Evolutionary conservation across 306 rosid species (phyloP), one percentile per base, ranked within the genome.

Genomic region (Myrica gale): DNA sequence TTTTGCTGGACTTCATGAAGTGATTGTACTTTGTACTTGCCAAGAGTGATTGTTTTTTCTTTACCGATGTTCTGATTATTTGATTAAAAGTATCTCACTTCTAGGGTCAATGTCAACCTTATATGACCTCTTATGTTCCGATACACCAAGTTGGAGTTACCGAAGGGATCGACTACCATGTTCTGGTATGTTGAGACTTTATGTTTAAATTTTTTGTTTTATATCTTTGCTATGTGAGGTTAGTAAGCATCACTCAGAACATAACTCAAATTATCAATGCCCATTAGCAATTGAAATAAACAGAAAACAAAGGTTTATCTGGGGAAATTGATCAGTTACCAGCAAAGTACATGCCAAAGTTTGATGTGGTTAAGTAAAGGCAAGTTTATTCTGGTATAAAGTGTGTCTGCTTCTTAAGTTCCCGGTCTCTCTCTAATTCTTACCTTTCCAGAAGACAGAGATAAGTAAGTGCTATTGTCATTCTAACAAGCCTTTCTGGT

Each of bases 81-180:
- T 47, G 71, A 72, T 80, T 58, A 46, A 71, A 75, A 58, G 55
- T 80, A 53, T 74, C 78, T 42, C 50, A 66, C 78, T 20, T 89
- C 76, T 54, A 89, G 91, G 87, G 37, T 78, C 94, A 75, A 71
- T 79, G 70, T 74, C 79, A 73, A 86, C 93, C 84, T 92, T 93
- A 43, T 93, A 86, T 61, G 98, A 93, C 82, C 98, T 93, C 74
- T 88, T 93, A 13, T 83, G 90, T 69, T 73, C 89, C 58, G 96
- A 93, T 45, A 48, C 92, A 60, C 89, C 89, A 15, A 78, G 62
- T 77, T 82, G 83, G 74, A 76, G 68, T n/a, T n/a, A 77, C 73
- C 86, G 79, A 75, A 85, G 78, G 21, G 85, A 81, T 23, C 82
- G n/a, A 69, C 76, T 82, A 79, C 4, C 74, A 66, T 20, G 71